phyloP scores from a whole-genome alignment of 1,284 basidiomycete species.

The Vanrija sp. region DNA sequence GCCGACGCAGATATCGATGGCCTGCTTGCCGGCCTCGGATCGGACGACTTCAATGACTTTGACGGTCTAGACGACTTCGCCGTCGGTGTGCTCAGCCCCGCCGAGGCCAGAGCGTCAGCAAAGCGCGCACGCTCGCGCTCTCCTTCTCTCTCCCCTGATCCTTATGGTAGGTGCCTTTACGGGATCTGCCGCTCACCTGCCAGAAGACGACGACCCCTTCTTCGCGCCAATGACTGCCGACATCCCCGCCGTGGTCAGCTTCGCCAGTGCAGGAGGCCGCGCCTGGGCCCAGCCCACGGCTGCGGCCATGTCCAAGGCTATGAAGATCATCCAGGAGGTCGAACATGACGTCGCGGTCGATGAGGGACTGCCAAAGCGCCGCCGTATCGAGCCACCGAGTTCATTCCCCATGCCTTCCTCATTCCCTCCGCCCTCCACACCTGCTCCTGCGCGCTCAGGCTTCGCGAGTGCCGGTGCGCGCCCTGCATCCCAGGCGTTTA shows the following conservation, averaged over 20 bases:
- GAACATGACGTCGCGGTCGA: slow-evolving; percentile 16
- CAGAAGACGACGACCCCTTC: slow-evolving; percentile 5
- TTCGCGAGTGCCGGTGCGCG: too few species aligned
- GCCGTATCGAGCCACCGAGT: too few species aligned
- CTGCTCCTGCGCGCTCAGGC: too few species aligned
- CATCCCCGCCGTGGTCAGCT: slow-evolving; percentile 24
- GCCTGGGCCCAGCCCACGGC: slow-evolving; percentile 26
- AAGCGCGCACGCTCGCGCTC: neutral
- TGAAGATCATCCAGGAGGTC: slow-evolving; percentile 20
- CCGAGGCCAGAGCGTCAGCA: neutral
- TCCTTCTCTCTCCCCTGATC: neutral
- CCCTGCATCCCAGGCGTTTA: too few species aligned
- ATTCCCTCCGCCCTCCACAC: too few species aligned
- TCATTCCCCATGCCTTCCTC: too few species aligned
- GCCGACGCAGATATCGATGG: slow-evolving; percentile 20
- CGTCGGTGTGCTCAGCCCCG: neutral
- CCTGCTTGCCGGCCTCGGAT: slow-evolving; percentile 31
- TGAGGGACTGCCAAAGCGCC: slow-evolving; percentile 3
- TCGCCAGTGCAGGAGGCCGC: slow-evolving; percentile 29
- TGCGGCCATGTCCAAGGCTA: slow-evolving; percentile 25
- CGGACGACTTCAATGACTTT: slow-evolving; percentile 36
- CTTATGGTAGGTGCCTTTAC: neutral
- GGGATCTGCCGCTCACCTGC: neutral
- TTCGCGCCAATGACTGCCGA: slow-evolving; percentile 2
- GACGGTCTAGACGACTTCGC: slow-evolving; percentile 21